Conservation (phyloP, 257 asterid genomes). For the Craterostigma plantagineum region DNA sequence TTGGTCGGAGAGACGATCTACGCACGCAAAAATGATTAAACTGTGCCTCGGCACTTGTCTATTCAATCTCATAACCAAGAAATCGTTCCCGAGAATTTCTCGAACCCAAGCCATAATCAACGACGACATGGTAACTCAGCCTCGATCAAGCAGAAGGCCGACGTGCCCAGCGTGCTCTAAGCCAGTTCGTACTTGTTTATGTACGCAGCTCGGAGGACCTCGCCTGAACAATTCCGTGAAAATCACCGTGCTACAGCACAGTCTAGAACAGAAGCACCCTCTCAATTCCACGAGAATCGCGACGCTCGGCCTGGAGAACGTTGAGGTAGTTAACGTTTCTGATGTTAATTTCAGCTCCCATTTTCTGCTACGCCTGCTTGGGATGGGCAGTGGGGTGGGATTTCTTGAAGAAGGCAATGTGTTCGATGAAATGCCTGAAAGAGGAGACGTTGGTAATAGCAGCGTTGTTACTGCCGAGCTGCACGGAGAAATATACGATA, state of each 20-base stretch:
- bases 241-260: constrained; percentile 68
- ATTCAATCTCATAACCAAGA: too few species aligned
- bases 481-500: neutral
- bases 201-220: constrained; percentile 39
- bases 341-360: constrained; percentile 50
- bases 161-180: constrained; percentile 58
- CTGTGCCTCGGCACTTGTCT: too few species aligned
- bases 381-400: neutral
- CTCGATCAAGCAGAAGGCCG: constrained; percentile 40
- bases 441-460: constrained; percentile 9
- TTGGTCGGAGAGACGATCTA: too few species aligned
- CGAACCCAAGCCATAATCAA: constrained; percentile 11
- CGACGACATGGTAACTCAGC: constrained; percentile 33
- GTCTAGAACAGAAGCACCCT: constrained; percentile 62
- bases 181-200: constrained; percentile 56
- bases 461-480: too few species aligned
- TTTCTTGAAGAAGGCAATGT: constrained; percentile 13
- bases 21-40: too few species aligned
- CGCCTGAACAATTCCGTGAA: constrained; percentile 36
- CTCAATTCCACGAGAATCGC: constrained; percentile 73
- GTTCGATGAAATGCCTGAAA: constrained; percentile 20
- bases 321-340: constrained; percentile 29
- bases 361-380: constrained; percentile 20
- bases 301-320: constrained; percentile 34
- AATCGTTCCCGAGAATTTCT: constrained; percentile 3